Percentiles rank a stretch among this genome's conserved stretches.
These are phyloP conservation scores for Volvox africanus DNA, from an alignment of 139 green algal species.

Conservation along the genomic window DNA sequence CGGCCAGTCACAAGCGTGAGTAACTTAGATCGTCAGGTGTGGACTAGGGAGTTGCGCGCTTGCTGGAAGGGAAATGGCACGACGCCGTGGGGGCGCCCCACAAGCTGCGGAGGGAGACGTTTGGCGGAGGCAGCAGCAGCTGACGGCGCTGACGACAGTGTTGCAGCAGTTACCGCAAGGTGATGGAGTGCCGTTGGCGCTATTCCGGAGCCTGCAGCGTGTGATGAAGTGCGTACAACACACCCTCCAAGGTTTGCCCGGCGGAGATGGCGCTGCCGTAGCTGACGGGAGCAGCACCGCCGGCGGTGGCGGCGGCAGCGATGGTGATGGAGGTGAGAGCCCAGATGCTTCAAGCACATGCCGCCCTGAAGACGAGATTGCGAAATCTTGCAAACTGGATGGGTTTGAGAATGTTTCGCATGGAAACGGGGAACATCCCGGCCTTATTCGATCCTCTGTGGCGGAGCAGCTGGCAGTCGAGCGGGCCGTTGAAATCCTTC, in stretches of 20 bases:
- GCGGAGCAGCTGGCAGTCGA: not conserved
- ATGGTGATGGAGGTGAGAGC: not conserved
- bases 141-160: slow-evolving; percentile 7
- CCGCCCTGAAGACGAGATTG: no score
- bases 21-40: not conserved
- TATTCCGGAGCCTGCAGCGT: slow-evolving; percentile 4
- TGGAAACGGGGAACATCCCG: no score
- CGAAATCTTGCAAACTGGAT: no score
- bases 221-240: not conserved
- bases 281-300: not conserved
- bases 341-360: no score
- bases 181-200: not conserved
- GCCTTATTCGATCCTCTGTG: no score
- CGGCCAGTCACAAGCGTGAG: not conserved
- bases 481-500: not conserved
- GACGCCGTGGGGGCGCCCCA: not conserved
- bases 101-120: not conserved
- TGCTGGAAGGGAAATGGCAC: not conserved
- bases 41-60: not conserved
- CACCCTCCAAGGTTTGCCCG: not conserved
- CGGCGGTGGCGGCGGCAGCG: not conserved
- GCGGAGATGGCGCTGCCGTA: not conserved
- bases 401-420: no score
- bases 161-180: not conserved
- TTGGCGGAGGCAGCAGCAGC: slow-evolving; percentile 46